These are phyloP conservation scores for Starmerella davenportii DNA, from an alignment of 805 yeast genomes.

Conservation along the genomic window DNA sequence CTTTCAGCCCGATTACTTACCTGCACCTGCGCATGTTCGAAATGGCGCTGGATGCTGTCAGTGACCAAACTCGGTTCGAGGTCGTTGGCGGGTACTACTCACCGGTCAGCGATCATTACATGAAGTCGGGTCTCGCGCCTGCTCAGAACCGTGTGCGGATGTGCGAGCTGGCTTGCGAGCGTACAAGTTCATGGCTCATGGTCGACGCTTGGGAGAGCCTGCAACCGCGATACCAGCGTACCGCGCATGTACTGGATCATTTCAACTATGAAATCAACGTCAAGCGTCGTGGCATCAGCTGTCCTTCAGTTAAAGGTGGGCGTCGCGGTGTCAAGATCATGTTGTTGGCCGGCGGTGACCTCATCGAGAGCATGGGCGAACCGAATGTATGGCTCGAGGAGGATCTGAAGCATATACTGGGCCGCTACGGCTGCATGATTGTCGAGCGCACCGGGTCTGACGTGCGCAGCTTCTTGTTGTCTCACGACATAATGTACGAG, in stretches of 20 bases:
- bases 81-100: constrained; percentile 93
- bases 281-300: constrained; percentile 66
- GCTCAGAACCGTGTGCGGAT: constrained; percentile 82
- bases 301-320: constrained; percentile 23
- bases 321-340: constrained; percentile 76
- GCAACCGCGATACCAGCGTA: constrained; percentile 78
- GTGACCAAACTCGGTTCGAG: constrained; percentile 84
- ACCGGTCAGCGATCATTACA: constrained; percentile 79
- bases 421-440: constrained; percentile 87
- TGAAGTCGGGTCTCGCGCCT: constrained; percentile 81
- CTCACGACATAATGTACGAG: constrained; percentile 95
- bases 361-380: constrained; percentile 98
- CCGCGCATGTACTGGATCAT: constrained; percentile 90
- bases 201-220: constrained; percentile 98
- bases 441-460: constrained; percentile 95
- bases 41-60: constrained; percentile 88
- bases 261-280: constrained; percentile 89
- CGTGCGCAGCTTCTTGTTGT: constrained; percentile 74
- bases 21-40: constrained; percentile 93
- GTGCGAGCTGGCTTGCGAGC: constrained; percentile 96
- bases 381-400: constrained; percentile 98
- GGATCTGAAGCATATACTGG: constrained; percentile 86
- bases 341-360: constrained; percentile 94
- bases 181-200: constrained; percentile 95
- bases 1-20: constrained; percentile 89